Conservation (phyloP, 345 rosid genomes). For the Sonneratia caseolaris region DNA sequence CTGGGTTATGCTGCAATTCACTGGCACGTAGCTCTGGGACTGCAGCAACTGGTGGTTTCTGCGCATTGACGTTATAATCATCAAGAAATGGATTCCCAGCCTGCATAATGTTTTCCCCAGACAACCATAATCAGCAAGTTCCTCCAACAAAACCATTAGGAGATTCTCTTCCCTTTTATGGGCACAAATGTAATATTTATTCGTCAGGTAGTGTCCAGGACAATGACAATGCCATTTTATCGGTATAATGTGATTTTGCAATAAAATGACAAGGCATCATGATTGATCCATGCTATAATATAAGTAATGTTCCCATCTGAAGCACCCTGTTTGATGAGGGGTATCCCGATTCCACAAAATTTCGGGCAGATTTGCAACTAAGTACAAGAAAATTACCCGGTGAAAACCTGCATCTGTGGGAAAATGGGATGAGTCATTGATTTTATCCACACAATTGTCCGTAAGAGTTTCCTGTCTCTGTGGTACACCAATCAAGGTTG, state of each 20-base stretch:
- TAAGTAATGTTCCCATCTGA: not conserved
- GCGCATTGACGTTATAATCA: constrained; percentile 16
- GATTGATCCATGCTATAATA: not conserved
- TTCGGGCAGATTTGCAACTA: not conserved
- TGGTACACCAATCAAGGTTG: constrained; percentile 51
- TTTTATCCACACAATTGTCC: constrained; percentile 18
- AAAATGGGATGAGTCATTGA: constrained; percentile 17
- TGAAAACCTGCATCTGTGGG: constrained; percentile 16
- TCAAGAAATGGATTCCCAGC: constrained; percentile 39
- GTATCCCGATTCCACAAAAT: too few species aligned
- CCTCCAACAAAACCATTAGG: not conserved
- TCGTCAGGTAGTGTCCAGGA: too few species aligned
- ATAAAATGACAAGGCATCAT: not conserved
- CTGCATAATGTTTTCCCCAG: constrained; percentile 28
- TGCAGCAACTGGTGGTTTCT: constrained; percentile 9
- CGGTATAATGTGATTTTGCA: not conserved
- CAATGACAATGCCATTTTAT: not conserved
- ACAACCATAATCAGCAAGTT: not conserved
- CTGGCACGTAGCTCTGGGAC: constrained; percentile 26
- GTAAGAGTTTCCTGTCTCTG: constrained; percentile 41
- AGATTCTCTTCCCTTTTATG: not conserved
- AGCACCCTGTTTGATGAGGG: too few species aligned
- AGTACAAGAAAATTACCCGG: constrained; percentile 7
- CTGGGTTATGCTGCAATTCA: constrained; percentile 33
- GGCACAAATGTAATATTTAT: not conserved